These are phyloP conservation scores for Vigna trinervia DNA, from an alignment of 306 rosid genomes.

Conservation along the genomic window DNA sequence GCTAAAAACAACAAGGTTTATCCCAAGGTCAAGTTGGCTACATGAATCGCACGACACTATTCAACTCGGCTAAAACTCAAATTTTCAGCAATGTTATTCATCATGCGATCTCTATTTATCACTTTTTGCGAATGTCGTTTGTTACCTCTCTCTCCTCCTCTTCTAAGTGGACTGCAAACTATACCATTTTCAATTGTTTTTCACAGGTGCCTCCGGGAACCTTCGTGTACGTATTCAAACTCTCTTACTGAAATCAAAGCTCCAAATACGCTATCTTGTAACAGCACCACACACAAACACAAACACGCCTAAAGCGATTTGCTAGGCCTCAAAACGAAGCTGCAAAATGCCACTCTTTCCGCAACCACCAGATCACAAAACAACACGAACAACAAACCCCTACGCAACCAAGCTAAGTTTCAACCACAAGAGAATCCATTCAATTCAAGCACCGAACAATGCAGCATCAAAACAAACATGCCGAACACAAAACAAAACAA, in stretches of 20 bases:
- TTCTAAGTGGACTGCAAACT: background rate
- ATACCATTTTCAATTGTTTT: background rate
- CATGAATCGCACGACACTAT: background rate
- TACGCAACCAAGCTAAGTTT: constrained; percentile 33
- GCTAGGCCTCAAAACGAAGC: background rate
- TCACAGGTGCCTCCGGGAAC: background rate
- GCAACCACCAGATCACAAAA: constrained; percentile 3
- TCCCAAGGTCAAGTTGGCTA: background rate
- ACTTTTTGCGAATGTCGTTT: background rate
- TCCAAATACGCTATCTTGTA: background rate
- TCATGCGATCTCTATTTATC: background rate
- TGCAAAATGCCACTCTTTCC: background rate
- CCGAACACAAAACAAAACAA: background rate
- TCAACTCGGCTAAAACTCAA: background rate
- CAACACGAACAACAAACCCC: background rate
- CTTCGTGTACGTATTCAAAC: background rate
- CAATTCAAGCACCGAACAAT: constrained; percentile 7
- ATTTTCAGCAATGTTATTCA: background rate
- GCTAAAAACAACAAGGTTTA: background rate
- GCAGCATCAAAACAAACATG: constrained; percentile 10
- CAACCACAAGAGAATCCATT: constrained; percentile 6
- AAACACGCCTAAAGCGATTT: background rate
- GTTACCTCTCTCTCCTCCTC: background rate
- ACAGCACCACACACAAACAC: background rate
- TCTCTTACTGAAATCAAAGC: background rate